Conservation (phyloP, 768 basidiomycete species). For the Trametes elegans region DNA sequence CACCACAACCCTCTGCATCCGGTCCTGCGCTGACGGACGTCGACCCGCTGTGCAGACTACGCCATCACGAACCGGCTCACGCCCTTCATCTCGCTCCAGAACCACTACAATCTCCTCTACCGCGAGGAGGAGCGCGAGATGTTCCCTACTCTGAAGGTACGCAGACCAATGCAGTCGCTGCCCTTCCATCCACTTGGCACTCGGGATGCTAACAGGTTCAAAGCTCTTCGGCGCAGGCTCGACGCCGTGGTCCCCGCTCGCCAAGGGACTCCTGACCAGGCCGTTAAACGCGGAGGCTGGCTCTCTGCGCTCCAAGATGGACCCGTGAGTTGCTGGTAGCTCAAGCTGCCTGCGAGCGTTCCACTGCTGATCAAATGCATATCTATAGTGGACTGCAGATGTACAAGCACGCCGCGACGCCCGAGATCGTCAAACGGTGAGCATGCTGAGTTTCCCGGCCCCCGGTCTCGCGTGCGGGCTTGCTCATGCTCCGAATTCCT, state of each 20-base stretch:
- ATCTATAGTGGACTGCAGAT: no score
- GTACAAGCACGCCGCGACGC: no score
- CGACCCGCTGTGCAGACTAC: conserved; percentile 32
- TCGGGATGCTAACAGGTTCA: no score
- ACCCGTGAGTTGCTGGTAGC: no score
- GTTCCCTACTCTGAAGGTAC: conserved; percentile 44
- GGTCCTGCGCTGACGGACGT: neutral
- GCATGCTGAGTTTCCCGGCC: no score
- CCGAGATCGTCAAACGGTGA: neutral
- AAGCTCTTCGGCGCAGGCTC: conserved; percentile 30
- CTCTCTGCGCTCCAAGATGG: conserved; percentile 24
- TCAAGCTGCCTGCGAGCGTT: no score
- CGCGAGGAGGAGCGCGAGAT: conserved; percentile 62
- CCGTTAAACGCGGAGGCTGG: conserved; percentile 24
- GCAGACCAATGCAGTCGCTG: conserved; percentile 12
- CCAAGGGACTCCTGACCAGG: conserved; percentile 32
- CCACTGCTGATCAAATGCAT: no score
- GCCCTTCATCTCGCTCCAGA: conserved; percentile 65
- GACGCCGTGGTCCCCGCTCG: conserved; percentile 41
- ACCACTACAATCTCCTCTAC: conserved; percentile 54
- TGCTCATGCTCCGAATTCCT: no score
- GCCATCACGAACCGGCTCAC: conserved; percentile 40
- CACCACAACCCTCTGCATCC: neutral
- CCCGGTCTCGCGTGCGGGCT: no score
- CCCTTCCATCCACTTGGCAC: conserved; percentile 27